Conservation (phyloP, 169 alveolate species). For the Plasmodium yoelii region DNA sequence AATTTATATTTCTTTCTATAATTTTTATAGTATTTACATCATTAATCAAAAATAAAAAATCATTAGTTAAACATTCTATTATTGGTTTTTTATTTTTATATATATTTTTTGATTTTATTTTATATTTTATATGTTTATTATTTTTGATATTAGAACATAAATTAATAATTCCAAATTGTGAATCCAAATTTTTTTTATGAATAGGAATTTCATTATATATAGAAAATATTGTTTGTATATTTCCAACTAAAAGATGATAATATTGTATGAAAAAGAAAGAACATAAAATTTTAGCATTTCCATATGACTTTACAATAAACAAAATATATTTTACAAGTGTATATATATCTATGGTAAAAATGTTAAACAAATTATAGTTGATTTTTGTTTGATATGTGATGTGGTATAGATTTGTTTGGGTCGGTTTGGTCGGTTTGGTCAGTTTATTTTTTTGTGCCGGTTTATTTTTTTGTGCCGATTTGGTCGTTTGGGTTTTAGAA, state of each 20-base stretch:
- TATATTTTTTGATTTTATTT: neutral
- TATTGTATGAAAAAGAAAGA: conserved; percentile 32
- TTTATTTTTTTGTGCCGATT: neutral
- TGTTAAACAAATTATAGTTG: conserved; percentile 43
- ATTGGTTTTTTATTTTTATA: conserved; percentile 3
- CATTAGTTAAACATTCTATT: conserved; percentile 16
- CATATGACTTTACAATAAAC: conserved; percentile 24
- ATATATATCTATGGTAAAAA: conserved; percentile 21
- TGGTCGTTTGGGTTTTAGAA: neutral
- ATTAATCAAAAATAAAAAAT: conserved; percentile 19
- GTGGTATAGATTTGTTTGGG: neutral
- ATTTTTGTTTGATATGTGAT: neutral
- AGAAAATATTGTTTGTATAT: conserved; percentile 19
- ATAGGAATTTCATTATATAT: neutral
- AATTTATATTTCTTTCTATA: neutral
- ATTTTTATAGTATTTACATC: neutral
- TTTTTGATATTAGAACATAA: too few relatives aligned
- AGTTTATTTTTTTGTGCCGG: neutral
- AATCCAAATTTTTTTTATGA: too few relatives aligned
- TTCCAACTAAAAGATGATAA: conserved; percentile 18
- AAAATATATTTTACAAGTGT: conserved; percentile 18
- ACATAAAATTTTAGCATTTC: conserved; percentile 22
- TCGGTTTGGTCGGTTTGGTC: neutral
- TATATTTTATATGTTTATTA: neutral
- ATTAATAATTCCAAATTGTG: too few relatives aligned